Evolutionary conservation across 2,329 filamentous ascomycete genomes (phyloP).

Genomic region (Leptographium lundbergii): DNA sequence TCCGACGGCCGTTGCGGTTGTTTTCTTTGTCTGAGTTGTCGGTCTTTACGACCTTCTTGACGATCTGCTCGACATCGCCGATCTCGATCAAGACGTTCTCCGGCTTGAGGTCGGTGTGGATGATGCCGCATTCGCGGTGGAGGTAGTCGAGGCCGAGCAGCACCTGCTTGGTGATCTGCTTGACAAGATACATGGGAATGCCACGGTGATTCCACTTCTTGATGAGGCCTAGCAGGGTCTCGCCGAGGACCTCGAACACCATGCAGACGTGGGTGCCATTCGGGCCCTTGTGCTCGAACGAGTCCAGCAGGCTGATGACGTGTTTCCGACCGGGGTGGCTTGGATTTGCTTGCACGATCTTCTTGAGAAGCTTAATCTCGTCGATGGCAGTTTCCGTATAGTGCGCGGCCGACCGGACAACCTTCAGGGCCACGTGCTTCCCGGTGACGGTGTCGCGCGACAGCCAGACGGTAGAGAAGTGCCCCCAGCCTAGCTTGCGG

Average conservation of each 20-base stretch:
- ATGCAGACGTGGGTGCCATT: conserved; percentile 97
- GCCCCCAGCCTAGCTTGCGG: conserved; percentile 93
- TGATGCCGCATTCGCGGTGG: conserved; percentile 95
- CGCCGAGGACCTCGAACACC: conserved; percentile 96
- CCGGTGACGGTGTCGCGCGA: conserved; percentile 72
- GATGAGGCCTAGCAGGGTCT: conserved; percentile 89
- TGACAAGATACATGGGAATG: conserved; percentile 91
- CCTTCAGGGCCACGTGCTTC: conserved; percentile 95
- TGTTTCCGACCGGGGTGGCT: conserved; percentile 88
- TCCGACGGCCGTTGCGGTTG: conserved; percentile 79
- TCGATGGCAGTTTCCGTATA: conserved; percentile 98
- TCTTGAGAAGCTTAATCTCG: conserved; percentile 96
- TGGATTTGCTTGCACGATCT: conserved; percentile 90
- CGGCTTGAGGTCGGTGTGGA: conserved; percentile 94
- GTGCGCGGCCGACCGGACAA: conserved; percentile 92
- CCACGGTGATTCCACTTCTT: conserved; percentile 98
- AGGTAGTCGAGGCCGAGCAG: conserved; percentile 90
- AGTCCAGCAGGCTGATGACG: conserved; percentile 90
- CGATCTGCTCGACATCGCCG: conserved; percentile 95
- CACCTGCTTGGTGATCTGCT: conserved; percentile 98
- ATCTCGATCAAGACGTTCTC: conserved; percentile 99
- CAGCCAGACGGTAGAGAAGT: conserved; percentile 94
- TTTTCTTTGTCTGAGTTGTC: conserved; percentile 67
- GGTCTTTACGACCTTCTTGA: conserved; percentile 87
- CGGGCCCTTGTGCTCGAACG: conserved; percentile 93